Base-by-base conservation (phyloP, 305 asterid genomes). In the Galium porrigens region DNA sequence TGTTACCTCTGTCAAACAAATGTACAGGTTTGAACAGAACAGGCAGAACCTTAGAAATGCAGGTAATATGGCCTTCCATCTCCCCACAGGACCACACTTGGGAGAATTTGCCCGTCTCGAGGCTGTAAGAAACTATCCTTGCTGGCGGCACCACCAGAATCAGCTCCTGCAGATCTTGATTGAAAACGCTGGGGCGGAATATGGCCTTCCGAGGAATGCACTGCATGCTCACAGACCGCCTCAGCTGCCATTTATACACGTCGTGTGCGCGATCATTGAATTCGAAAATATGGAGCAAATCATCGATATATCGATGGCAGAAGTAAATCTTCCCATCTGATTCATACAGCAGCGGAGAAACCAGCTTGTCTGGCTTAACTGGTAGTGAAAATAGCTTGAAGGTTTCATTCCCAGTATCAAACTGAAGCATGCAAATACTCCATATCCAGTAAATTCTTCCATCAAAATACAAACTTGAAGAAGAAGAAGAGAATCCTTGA, bases 121-220 rank as follows among this genome's bases (percentile, higher is more conserved):
- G 58, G 62, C 78, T 74, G 32, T 65, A 74, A 22, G 72, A 37
- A 55, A 27, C 58, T n/a, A 74, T 74, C 25, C 57, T 52, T 12
- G 25, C 61, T 3, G 78, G 68, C 17, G 67, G 49, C 27, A 65
- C 57, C 44, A 39, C 54, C 7, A 74, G 33, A 65, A 58, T 65
- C 34, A 74, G 39, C 17, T 65, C 56, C 59, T 65, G 74, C 68
- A 74, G 60, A 69, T 69, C 78, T 0, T 69, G 63, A 60, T 74
- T 69, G 29, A 74, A 74, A 18, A 72, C 74, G 20, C 74, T 60
- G 3, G 78, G 74, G 56, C 44, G 39, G 29, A 73, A 0, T 0
- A 22, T 22, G 22, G 17, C 27, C 54, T 36, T 61, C 2, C 15
- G 42, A 11, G n/a, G 54, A 22, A n/a, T 58, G 53, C 52, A 15